Base-by-base conservation (phyloP, 352 stramenopile species). In the Phytophthora nicotianae region DNA sequence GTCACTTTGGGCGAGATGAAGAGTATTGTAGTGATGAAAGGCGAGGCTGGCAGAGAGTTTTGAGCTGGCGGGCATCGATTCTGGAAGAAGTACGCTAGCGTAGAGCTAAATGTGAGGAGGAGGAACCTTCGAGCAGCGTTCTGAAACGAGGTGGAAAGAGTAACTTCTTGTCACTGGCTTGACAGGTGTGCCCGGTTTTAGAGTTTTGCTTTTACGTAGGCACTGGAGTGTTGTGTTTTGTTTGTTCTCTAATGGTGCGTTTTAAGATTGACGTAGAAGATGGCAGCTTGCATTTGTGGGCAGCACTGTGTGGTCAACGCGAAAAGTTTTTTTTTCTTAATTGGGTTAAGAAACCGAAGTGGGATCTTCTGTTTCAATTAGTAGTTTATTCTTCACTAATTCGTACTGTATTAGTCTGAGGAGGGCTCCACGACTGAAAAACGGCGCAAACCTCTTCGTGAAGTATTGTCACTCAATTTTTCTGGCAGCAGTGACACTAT, bases 121-220 rank as follows among this genome's bases (percentile, higher is more conserved):
- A 23, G 32, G 58, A 66, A 66, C 5, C 41, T 66, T 66, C 58
- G 40, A 61, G 50, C 24, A 61, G 58, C 50, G 41, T 61, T 66
- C 58, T 56, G 45, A 54, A 56, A 41, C 29, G 29, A 2, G 29
- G 8, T 13, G 13, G 32, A 9, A 17, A 8, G 16, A n/a, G 29
- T 35, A 35, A 35, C 9, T 35, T 8, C 24, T 35, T 35, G 2
- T 35, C 9, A 8, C 6, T 35, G 3, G 29, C 29, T 23, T 43
- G 23, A 37, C 21, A 10, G 21, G 13, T 46, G 17, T 37, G 33
- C 8, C 5, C 11, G n/a, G 26, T 26, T 26, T 46, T 46, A 21
- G 26, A 13, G 7, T n/a, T n/a, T n/a, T n/a, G n/a, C n/a, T n/a
- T n/a, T n/a, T n/a, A n/a, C n/a, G n/a, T n/a, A n/a, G n/a, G n/a